phyloP scores from a whole-genome alignment of 2,329 filamentous ascomycete genomes.

The Scytalidium lignicola region DNA sequence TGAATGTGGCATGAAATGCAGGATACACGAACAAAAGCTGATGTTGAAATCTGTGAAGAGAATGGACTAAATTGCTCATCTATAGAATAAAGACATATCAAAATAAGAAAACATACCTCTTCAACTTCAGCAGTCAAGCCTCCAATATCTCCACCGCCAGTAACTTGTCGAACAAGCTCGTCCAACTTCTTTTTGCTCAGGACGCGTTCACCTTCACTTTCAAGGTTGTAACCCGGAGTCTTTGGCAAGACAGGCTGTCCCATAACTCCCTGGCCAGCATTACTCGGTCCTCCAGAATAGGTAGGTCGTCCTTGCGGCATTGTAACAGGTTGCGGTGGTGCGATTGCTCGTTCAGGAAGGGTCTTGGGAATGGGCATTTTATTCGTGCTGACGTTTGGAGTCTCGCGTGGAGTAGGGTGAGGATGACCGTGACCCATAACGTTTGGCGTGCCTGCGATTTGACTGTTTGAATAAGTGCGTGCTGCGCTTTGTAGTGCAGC shows the following conservation, averaged over 20 bases:
- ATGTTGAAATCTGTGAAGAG: too few species aligned
- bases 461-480: slow-evolving; percentile 27
- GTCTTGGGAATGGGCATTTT: slow-evolving; percentile 53
- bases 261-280: slow-evolving; percentile 75
- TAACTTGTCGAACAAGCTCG: slow-evolving; percentile 90
- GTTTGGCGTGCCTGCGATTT: slow-evolving; percentile 15
- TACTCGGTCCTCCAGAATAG: slow-evolving; percentile 68
- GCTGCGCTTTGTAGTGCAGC: slow-evolving; percentile 26
- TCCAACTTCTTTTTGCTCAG: slow-evolving; percentile 98
- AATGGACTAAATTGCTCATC: too few species aligned
- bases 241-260: slow-evolving; percentile 80
- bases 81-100: too few species aligned
- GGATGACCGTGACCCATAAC: slow-evolving; percentile 28
- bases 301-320: slow-evolving; percentile 76
- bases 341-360: slow-evolving; percentile 61
- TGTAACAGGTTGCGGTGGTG: slow-evolving; percentile 66
- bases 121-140: slow-evolving; percentile 87
- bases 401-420: slow-evolving; percentile 21
- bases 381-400: slow-evolving; percentile 21
- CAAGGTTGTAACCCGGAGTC: slow-evolving; percentile 77
- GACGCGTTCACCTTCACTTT: slow-evolving; percentile 86
- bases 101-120: slow-evolving; percentile 58
- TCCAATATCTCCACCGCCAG: slow-evolving; percentile 72
- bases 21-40: too few species aligned
- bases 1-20: not conserved